Base-by-base conservation (phyloP, 2,329 filamentous ascomycete species). In the Ophiostoma triangulosporum region DNA sequence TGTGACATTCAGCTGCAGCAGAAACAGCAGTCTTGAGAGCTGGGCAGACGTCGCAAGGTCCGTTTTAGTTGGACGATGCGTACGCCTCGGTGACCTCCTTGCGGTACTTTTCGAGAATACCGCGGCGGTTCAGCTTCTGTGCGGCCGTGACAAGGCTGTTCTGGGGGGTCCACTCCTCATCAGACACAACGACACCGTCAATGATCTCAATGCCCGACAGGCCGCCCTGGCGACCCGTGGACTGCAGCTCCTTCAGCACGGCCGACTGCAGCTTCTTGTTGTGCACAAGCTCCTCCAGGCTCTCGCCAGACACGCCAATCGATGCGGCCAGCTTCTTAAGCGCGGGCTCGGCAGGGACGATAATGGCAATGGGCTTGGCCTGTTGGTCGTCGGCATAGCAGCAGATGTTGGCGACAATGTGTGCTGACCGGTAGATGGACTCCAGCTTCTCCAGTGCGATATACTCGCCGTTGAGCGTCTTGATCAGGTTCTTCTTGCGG, bases 401-500 rank as follows among this genome's bases (percentile, higher is more conserved):
- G 65, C 75, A 78, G 57, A 78, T 78, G 62, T 78, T 78, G 57
- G 68, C 72, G 11, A 78, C 75, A 8, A 78, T 68, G 15, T 64
- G 60, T 5, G 71, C 66, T 24, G 75, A 71, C 22, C 75, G 73
- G 66, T 76, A 76, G 56, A 75, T 65, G 17, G 73, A 74, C 65
- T 77, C 74, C 54, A 77, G 71, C 68, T 84, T 90, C 74, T 90
- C 85, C 11, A 90, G 74, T 3, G 85, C 86, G 66, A 90, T 88
- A 69, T 90, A 90, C 70, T 90, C 85, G 63, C 85, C 85, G 61
- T 86, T 84, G 54, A 84, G 74, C 3, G 84, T 89, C 79, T 90
- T 90, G 70, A 89, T 83, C 60, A 93, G 69, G 69, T 91, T 91
- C 80, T 91, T 91, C 81, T 90, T 90, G 65, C 86, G 84, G 68